Percentiles rank a stretch among this genome's conserved stretches.
Conservation (phyloP, 805 yeast species). For the Lipomyces kockii region DNA sequence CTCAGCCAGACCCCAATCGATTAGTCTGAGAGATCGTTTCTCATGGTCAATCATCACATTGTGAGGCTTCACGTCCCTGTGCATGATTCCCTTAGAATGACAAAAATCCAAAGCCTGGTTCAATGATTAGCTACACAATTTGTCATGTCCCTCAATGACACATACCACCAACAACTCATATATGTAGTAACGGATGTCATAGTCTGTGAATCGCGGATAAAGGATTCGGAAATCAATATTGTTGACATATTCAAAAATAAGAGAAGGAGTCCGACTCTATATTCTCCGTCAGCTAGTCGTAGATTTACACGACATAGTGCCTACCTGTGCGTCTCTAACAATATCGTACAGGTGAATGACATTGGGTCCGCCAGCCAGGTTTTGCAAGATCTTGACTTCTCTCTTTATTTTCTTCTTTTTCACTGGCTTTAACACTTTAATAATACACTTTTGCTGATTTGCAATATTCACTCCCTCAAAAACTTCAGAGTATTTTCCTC, state of each 20-base stretch:
- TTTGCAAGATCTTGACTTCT: conserved; percentile 85
- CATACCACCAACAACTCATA: conserved; percentile 64
- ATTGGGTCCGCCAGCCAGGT: conserved; percentile 83
- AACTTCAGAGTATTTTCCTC: conserved; percentile 96
- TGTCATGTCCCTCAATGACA: background rate
- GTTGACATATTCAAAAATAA: conserved; percentile 81
- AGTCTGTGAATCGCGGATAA: conserved; percentile 75
- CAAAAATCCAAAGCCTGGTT: conserved; percentile 77
- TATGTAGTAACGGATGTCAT: conserved; percentile 82
- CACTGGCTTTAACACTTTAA: conserved; percentile 90
- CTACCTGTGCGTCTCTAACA: conserved; percentile 71
- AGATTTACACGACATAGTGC: background rate
- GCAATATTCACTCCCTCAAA: conserved; percentile 79
- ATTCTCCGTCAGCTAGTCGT: background rate
- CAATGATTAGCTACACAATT: background rate
- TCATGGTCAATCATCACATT: conserved; percentile 92
- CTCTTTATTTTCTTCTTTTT: conserved; percentile 89
- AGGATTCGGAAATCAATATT: conserved; percentile 81
- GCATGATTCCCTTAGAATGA: conserved; percentile 95
- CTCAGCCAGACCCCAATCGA: conserved; percentile 97
- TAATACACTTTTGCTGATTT: conserved; percentile 69
- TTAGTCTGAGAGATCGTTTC: conserved; percentile 68
- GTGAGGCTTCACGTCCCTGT: conserved; percentile 94
- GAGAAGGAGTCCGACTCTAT: conserved; percentile 74
- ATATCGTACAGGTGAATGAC: conserved; percentile 77